Percentiles rank a stretch among this genome's conserved stretches.
Conservation (phyloP, 169 alveolate genomes). For the Neospora caninum region DNA sequence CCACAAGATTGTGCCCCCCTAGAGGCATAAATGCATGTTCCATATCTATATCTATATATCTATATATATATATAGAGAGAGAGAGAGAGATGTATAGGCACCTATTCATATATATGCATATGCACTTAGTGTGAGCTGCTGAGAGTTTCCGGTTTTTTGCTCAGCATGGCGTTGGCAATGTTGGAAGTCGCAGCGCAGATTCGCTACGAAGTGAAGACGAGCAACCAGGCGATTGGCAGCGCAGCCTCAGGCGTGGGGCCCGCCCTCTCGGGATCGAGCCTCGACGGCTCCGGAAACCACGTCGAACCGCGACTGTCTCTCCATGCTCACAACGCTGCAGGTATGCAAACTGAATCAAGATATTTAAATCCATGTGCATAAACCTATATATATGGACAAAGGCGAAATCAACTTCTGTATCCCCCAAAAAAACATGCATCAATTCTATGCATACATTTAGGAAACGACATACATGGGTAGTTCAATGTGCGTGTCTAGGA, state of each 20-base stretch:
- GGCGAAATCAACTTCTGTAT: too few species aligned
- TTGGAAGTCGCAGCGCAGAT: slow-evolving; percentile 70
- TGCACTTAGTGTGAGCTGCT: too few species aligned
- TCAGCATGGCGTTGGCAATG: slow-evolving; percentile 79
- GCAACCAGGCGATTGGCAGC: background rate
- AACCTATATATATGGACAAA: too few species aligned
- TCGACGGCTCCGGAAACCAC: background rate
- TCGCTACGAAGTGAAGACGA: slow-evolving; percentile 60
- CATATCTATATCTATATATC: too few species aligned
- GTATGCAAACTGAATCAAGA: background rate
- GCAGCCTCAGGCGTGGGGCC: too few species aligned
- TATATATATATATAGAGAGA: background rate
- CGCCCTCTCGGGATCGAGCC: background rate
- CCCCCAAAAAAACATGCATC: too few species aligned
- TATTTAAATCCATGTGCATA: background rate
- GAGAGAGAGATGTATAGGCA: background rate
- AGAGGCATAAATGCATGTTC: too few species aligned
- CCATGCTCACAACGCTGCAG: background rate
- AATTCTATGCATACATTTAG: too few species aligned
- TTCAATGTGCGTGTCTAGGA: too few species aligned
- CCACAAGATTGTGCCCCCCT: too few species aligned
- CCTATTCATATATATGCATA: too few species aligned
- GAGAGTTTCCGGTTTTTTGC: background rate
- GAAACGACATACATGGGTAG: too few species aligned
- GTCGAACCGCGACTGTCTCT: background rate